These are phyloP conservation scores for Eucalyptus curtisii DNA, from an alignment of 345 rosid species.

Conservation along the genomic window DNA sequence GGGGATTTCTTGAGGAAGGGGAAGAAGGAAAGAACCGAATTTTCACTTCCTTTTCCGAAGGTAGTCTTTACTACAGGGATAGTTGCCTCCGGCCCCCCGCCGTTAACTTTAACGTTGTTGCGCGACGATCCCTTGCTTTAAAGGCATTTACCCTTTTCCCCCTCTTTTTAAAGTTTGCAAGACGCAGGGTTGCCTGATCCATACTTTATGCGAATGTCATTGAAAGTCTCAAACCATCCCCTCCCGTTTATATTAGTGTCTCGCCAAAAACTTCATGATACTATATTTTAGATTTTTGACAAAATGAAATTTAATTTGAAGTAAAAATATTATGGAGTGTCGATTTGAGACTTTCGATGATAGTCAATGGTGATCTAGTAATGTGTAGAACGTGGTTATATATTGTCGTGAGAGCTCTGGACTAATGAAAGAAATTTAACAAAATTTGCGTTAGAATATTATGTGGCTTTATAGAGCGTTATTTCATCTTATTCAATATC, in stretches of 20 bases:
- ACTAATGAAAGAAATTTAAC: background rate
- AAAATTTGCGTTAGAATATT: rapidly evolving
- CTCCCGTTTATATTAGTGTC: background rate
- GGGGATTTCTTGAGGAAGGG: background rate
- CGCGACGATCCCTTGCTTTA: background rate
- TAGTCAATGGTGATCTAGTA: background rate
- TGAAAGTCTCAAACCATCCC: background rate
- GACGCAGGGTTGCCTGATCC: background rate
- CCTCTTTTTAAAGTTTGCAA: background rate
- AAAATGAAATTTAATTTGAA: background rate
- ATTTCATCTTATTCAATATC: background rate
- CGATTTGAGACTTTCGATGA: background rate
- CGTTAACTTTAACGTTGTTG: background rate
- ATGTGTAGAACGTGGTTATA: background rate
- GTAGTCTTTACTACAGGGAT: background rate
- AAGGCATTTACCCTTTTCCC: background rate
- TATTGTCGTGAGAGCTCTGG: background rate
- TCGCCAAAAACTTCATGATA: rapidly evolving
- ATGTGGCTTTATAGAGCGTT: background rate
- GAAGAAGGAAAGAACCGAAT: background rate
- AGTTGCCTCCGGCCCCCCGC: background rate
- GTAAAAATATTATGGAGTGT: background rate
- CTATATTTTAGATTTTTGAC: background rate
- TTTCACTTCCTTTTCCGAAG: background rate
- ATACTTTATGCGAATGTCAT: background rate